A percentile compares a stretch with the other conserved stretches of the same genome.
phyloP scores from a whole-genome alignment of 805 yeast species.

The Candida boidinii region DNA sequence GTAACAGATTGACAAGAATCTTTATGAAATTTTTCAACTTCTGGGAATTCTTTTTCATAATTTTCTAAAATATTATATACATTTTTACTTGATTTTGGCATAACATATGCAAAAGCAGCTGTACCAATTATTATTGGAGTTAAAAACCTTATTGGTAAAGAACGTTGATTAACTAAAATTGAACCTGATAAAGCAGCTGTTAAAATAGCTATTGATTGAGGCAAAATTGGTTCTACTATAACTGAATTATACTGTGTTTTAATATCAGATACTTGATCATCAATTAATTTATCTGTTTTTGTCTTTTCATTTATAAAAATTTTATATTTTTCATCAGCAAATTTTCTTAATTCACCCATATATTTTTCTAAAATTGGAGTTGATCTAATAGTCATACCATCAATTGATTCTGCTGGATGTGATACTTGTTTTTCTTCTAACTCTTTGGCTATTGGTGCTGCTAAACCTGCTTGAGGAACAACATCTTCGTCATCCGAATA shows the following conservation, averaged over 20 bases:
- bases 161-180: slow-evolving; percentile 37
- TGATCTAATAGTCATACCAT: slow-evolving; percentile 49
- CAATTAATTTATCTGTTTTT: slow-evolving; percentile 37
- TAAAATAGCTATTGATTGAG: slow-evolving; percentile 43
- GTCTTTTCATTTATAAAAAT: slow-evolving; percentile 33
- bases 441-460: slow-evolving; percentile 26
- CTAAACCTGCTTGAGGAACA: slow-evolving; percentile 40
- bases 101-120: slow-evolving; percentile 31
- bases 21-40: slow-evolving; percentile 19
- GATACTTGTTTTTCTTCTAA: slow-evolving; percentile 30
- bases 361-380: slow-evolving; percentile 38
- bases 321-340: slow-evolving; percentile 28
- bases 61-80: slow-evolving; percentile 17
- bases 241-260: slow-evolving; percentile 23
- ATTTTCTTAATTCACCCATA: slow-evolving; percentile 30
- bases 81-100: slow-evolving; percentile 41
- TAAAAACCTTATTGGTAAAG: slow-evolving; percentile 40
- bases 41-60: slow-evolving; percentile 31
- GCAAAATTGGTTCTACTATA: slow-evolving; percentile 47
- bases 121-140: slow-evolving; percentile 44
- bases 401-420: slow-evolving; percentile 31
- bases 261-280: slow-evolving; percentile 31
- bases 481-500: slow-evolving; percentile 44
- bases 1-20: too few relatives aligned
- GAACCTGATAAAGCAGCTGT: slow-evolving; percentile 52